Conservation (phyloP, 2,329 filamentous ascomycete genomes). For the Cladophialophora exuberans region DNA sequence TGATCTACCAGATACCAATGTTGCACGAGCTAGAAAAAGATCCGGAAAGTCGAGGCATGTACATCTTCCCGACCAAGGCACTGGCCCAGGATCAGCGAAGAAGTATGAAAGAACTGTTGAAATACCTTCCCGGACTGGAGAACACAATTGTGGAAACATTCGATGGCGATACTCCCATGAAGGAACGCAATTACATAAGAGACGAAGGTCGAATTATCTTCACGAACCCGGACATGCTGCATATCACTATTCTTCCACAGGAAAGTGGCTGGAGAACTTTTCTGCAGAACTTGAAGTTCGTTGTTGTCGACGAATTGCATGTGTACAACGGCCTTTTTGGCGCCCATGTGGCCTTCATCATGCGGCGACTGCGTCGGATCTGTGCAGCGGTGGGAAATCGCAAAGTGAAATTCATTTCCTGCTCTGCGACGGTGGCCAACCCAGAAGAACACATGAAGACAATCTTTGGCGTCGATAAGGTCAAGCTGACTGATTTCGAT, state of each 20-base stretch:
- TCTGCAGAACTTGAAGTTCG: slow-evolving; percentile 84
- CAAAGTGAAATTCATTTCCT: slow-evolving; percentile 86
- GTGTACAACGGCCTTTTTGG: slow-evolving; percentile 96
- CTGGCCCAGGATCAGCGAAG: slow-evolving; percentile 91
- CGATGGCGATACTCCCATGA: slow-evolving; percentile 90
- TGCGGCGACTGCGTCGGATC: slow-evolving; percentile 83
- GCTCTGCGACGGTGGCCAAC: slow-evolving; percentile 94
- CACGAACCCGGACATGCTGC: slow-evolving; percentile 97
- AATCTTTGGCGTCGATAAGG: slow-evolving; percentile 85
- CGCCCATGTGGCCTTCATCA: slow-evolving; percentile 90
- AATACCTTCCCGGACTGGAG: slow-evolving; percentile 77
- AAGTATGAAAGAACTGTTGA: slow-evolving; percentile 81
- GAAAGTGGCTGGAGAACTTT: slow-evolving; percentile 89
- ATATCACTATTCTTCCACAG: slow-evolving; percentile 89
- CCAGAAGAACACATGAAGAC: slow-evolving; percentile 88
- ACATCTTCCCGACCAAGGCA: slow-evolving; percentile 97
- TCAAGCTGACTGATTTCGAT: slow-evolving; percentile 83
- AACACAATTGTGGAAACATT: slow-evolving; percentile 85
- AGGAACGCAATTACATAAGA: slow-evolving; percentile 74
- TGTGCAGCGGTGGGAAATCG: slow-evolving; percentile 89
- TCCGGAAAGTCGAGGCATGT: slow-evolving; percentile 79
- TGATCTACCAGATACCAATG: slow-evolving; percentile 97
- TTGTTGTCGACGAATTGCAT: slow-evolving; percentile 90
- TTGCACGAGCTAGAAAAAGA: slow-evolving; percentile 83
- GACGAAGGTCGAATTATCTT: slow-evolving; percentile 93